Base-by-base conservation (phyloP, 2,329 filamentous ascomycete species). In the Madurella mycetomatis region DNA sequence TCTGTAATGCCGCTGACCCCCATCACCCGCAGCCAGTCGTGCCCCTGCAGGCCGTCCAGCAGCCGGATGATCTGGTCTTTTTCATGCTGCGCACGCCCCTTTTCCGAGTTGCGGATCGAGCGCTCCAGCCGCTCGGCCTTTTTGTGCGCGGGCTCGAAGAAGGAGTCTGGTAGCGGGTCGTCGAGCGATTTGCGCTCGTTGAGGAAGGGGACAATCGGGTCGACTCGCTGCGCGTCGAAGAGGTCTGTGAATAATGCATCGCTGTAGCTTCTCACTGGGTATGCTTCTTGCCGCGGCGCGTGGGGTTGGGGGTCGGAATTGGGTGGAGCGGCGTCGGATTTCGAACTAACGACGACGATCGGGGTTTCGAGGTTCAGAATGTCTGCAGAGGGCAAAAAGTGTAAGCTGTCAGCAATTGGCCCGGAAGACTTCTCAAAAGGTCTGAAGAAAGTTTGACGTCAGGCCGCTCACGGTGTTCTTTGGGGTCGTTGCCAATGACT, bases 11-110 rank as follows among this genome's bases (percentile, higher is more conserved):
- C 90, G 60, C 85, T 92, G 34, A 97, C 87, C 25, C 92, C 94
- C 84, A 99, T 91, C 4, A 92, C 82, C 57, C 88, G 86, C 53
- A 96, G 77, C 94, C 94, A 99, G 70, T 97, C 94, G 54, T 88
- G 90, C 2, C 92, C 89, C 67, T 90, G 87, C 1, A 99, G 79
- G 16, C 90, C 90, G 51, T 94, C 90, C 7, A 96, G 78, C 15
- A 86, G 70, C 34, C 83, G 77, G 51, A 83, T 78, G 41, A 86
- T 80, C 62, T 85, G 82, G 56, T 85, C 82, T 61, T 79, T 83
- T 62, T 86, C 83, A 73, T 86, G 83, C 61, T 86, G 82, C 15
- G 83, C 83, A 9, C 82, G 78, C 12, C 81, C 82, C 65, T 80
- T 84, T 65, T 86, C 83, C 0, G 80, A 76, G 59, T 86, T 86